These are phyloP conservation scores for Westerdykella ornata DNA, from an alignment of 2,329 filamentous ascomycete genomes.

Conservation along the genomic window DNA sequence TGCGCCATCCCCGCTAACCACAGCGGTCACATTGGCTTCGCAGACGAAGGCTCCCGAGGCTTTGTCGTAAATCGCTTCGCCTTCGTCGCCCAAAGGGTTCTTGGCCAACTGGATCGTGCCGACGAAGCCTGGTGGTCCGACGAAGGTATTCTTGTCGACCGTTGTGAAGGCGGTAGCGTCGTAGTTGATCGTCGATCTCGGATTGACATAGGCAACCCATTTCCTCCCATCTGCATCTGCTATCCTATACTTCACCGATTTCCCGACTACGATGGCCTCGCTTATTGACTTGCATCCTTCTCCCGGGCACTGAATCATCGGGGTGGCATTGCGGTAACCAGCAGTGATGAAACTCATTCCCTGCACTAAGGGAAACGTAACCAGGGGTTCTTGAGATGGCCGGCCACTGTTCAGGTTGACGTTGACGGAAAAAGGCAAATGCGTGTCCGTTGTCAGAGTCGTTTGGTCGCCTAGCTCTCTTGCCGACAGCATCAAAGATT, in stretches of 20 bases:
- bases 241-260: constrained; percentile 70
- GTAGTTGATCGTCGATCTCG: constrained; percentile 49
- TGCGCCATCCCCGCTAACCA: constrained; percentile 49
- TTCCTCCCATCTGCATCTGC: constrained; percentile 57
- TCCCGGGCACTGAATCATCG: constrained; percentile 61
- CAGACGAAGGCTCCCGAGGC: constrained; percentile 69
- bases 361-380: constrained; percentile 79
- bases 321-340: constrained; percentile 62
- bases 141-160: constrained; percentile 57
- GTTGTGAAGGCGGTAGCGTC: constrained; percentile 57
- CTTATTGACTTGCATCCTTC: constrained; percentile 65
- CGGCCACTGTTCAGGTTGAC: constrained; percentile 57
- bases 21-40: constrained; percentile 58
- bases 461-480: constrained; percentile 61
- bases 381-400: constrained; percentile 48
- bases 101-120: constrained; percentile 82
- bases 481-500: constrained; percentile 75
- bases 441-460: constrained; percentile 47
- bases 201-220: constrained; percentile 72
- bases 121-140: constrained; percentile 61
- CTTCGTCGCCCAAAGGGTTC: constrained; percentile 52
- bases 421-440: constrained; percentile 55
- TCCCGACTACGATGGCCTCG: constrained; percentile 51
- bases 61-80: constrained; percentile 65
- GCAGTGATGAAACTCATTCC: constrained; percentile 85